Evolutionary conservation across 1,139 yeast species (phyloP), one percentile per base, ranked within the genome.

Genomic region (Pichia sp.): DNA sequence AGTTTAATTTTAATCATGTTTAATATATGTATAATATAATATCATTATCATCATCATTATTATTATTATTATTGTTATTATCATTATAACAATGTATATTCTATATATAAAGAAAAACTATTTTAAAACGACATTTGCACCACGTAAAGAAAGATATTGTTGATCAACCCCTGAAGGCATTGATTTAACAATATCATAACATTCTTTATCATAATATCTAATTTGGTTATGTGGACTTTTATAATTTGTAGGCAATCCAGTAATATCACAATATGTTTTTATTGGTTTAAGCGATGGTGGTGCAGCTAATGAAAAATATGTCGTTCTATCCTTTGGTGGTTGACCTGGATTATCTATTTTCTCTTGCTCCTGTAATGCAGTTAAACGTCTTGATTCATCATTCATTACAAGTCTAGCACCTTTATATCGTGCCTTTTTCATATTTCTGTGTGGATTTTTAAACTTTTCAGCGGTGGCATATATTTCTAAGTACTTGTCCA

Each of bases 161-260:
- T 92, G 97, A 65, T 92, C 97, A 22, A 85, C 87, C 27, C 97
- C 96, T 1, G 95, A 85, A 1, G 90, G 82, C 80, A 92, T 78
- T 51, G 79, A 78, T 61, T 80, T 81, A 26, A 87, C 85, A 49
- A 82, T 75, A 46, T 82, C 85, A 63, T 79, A 92, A 30, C 94
- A 81, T 63, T 92, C 98, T 41, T 79, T 80, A 59, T 92, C 82
- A 65, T 86, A 80, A 63, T 80, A 92, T 46, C 96, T 69, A 49
- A 92, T 68, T 36, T 87, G 84, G 58, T 81, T 86, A 12, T 82
- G 70, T 0, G 95, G 95, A 37, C 84, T 75, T 59, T 76, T 82
- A 68, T 92, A 92, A 39, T 66, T 73, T 0, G 90, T 94, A 44
- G 79, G 82, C 26, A 92, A 69, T 0, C 98, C 98, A 0, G 98